phyloP scores from a whole-genome alignment of 768 basidiomycete species.

The Pisolithus microcarpus region DNA sequence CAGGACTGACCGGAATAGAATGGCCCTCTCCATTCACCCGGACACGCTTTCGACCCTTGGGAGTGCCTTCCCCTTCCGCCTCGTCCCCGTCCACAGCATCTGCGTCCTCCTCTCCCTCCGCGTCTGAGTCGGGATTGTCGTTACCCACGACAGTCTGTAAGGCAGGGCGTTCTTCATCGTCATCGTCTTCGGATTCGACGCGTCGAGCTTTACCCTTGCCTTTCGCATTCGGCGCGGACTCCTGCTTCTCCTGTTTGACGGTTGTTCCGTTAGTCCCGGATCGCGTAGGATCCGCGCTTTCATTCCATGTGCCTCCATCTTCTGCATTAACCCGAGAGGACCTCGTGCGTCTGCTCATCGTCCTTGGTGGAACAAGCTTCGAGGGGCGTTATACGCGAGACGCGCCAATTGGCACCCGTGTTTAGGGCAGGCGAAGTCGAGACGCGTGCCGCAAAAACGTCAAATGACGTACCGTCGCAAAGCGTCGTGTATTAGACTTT shows the following conservation, averaged over 20 bases:
- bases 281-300: slow-evolving; percentile 13
- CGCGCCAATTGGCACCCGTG: slow-evolving; percentile 10
- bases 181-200: slow-evolving; percentile 11
- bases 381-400: slow-evolving; percentile 1
- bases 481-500: neutral
- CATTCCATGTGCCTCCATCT: slow-evolving; percentile 25
- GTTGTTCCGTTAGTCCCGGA: slow-evolving; percentile 10
- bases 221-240: slow-evolving; percentile 26
- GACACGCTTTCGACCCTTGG: slow-evolving; percentile 57
- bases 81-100: slow-evolving; percentile 26
- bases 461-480: neutral
- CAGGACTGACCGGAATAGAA: slow-evolving; percentile 37
- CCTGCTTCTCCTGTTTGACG: slow-evolving; percentile 28
- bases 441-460: neutral
- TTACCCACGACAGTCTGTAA: slow-evolving; percentile 16
- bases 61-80: slow-evolving; percentile 38
- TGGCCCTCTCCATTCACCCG: slow-evolving; percentile 60
- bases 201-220: slow-evolving; percentile 22
- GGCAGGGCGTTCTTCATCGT: neutral
- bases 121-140: slow-evolving; percentile 18
- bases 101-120: slow-evolving; percentile 27
- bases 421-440: slow-evolving; percentile 20
- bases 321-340: slow-evolving; percentile 1
- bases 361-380: neutral
- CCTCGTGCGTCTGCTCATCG: slow-evolving; percentile 26